phyloP scores from a whole-genome alignment of 192 early-diverging fungal genomes.

The Martensiomyces pterosporus region DNA sequence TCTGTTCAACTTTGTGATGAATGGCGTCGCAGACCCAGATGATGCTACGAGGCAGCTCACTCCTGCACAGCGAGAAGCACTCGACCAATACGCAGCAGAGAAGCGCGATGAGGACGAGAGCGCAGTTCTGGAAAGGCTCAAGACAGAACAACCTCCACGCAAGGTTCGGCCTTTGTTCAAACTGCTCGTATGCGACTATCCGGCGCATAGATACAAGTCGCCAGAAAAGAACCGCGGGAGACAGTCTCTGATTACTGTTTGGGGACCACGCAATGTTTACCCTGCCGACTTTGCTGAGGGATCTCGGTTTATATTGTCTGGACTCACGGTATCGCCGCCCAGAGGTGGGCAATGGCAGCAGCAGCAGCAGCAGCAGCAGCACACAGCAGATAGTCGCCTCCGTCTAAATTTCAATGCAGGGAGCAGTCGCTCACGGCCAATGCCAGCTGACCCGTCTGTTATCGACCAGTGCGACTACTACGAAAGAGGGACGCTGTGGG shows the following conservation, averaged over 20 bases:
- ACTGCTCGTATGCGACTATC: conserved; percentile 45
- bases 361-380: not conserved
- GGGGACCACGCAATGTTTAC: conserved; percentile 21
- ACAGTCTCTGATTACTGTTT: conserved; percentile 32
- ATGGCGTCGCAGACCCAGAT: not conserved
- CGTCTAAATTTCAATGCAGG: conserved; percentile 19
- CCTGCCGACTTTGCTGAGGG: conserved; percentile 29
- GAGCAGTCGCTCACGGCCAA: conserved; percentile 10
- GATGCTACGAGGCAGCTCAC: conserved; percentile 12
- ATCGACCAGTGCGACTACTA: conserved; percentile 21
- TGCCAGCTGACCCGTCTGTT: conserved; percentile 9
- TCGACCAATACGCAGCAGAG: conserved; percentile 4
- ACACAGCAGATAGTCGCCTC: conserved; percentile 2
- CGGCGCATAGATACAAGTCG: conserved; percentile 14
- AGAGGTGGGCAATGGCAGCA: no score
- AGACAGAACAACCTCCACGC: conserved; percentile 12
- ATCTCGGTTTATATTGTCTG: conserved; percentile 24
- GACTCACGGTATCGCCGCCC: conserved; percentile 16
- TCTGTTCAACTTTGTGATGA: conserved; percentile 10
- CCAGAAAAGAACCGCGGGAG: not conserved
- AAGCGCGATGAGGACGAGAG: conserved; percentile 2
- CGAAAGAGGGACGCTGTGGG: conserved; percentile 15
- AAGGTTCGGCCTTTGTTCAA: conserved; percentile 27
- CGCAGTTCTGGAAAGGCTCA: conserved; percentile 5
- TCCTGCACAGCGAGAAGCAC: conserved; percentile 1